phyloP scores from a whole-genome alignment of 345 rosid species.

The Pseudoturritis turrita region DNA sequence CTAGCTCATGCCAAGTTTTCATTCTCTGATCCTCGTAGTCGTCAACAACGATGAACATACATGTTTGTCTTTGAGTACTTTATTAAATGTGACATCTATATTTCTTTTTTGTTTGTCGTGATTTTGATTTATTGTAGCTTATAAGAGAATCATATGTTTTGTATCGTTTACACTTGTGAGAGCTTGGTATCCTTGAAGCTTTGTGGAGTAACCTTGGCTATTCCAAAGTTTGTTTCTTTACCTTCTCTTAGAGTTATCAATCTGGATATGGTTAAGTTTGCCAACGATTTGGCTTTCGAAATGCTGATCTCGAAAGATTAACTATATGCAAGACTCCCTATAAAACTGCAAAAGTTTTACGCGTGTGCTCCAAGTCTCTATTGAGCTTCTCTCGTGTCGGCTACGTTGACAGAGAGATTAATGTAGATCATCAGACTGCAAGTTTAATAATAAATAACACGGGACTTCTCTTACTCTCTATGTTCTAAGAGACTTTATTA shows the following conservation, averaged over 20 bases:
- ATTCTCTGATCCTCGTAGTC: background rate
- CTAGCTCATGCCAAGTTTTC: background rate
- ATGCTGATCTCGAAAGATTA: conserved; percentile 1
- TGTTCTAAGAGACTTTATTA: too few species aligned
- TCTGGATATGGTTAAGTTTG: background rate
- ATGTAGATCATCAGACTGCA: too few species aligned
- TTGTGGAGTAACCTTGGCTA: background rate
- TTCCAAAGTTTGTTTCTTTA: background rate
- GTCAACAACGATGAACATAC: too few species aligned
- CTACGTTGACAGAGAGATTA: too few species aligned
- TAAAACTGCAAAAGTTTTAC: background rate
- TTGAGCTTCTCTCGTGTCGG: too few species aligned
- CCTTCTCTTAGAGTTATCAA: background rate
- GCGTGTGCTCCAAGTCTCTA: conserved; percentile 12
- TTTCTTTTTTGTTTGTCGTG: too few species aligned
- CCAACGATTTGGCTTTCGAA: background rate
- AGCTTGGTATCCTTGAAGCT: conserved; percentile 9
- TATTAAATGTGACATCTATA: too few species aligned
- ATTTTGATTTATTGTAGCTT: too few species aligned
- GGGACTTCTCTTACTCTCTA: too few species aligned
- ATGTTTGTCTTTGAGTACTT: too few species aligned
- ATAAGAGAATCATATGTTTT: too few species aligned
- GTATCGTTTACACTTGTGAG: conserved; percentile 18
- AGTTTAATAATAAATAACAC: too few species aligned
- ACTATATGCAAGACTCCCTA: background rate